These are phyloP conservation scores for Neurospora sp. DNA, from an alignment of 495 filamentous ascomycete genomes.

Conservation along the genomic window DNA sequence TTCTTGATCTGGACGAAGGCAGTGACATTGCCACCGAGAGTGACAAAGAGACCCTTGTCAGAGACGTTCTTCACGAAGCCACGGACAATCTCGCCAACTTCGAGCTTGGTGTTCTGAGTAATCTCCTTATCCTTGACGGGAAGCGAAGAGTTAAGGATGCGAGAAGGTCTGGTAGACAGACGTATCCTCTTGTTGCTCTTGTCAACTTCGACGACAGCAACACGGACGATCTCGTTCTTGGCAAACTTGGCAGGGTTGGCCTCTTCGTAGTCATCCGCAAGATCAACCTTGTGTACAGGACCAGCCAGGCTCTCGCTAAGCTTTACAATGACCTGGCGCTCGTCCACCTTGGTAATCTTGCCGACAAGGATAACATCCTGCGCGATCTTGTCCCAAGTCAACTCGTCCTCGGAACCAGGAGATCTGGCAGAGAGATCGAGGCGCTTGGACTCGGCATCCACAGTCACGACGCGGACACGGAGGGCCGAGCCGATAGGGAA, in stretches of 20 bases:
- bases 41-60: conserved; percentile 78
- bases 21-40: conserved; percentile 66
- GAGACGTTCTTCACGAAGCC: conserved; percentile 83
- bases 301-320: conserved; percentile 67
- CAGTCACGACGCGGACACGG: conserved; percentile 60
- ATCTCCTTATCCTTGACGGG: conserved; percentile 77
- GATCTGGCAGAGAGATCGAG: conserved; percentile 74
- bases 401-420: conserved; percentile 36
- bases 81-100: conserved; percentile 68
- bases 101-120: conserved; percentile 53
- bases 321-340: conserved; percentile 72
- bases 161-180: conserved; percentile 77
- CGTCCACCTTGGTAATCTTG: conserved; percentile 76
- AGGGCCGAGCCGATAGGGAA: conserved; percentile 86
- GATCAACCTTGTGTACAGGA: conserved; percentile 63
- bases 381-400: conserved; percentile 59
- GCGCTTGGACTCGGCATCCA: conserved; percentile 62
- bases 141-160: conserved; percentile 75
- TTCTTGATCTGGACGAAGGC: conserved; percentile 77
- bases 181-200: conserved; percentile 69
- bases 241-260: conserved; percentile 48
- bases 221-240: conserved; percentile 78
- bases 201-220: conserved; percentile 74
- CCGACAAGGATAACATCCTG: conserved; percentile 72
- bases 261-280: conserved; percentile 78